Conservation (phyloP, 192 early-diverging fungal genomes). For the Dispira parvispora region DNA sequence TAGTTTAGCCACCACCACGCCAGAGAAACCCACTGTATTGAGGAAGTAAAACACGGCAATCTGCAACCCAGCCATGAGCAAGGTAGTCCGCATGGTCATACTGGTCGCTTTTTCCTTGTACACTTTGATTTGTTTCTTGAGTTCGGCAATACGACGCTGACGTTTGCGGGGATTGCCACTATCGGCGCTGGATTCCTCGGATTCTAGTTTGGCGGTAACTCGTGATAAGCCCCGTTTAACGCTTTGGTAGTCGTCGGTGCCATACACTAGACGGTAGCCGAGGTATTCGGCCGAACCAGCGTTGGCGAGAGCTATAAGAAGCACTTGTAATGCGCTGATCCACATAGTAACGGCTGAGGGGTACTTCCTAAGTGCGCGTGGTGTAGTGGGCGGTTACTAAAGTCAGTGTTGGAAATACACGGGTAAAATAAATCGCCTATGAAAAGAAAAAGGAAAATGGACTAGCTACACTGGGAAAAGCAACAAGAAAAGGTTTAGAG, state of each 20-base stretch:
- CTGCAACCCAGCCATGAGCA: constrained; percentile 3
- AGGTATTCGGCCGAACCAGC: background rate
- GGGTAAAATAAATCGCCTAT: too few relatives aligned
- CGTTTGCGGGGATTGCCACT: background rate
- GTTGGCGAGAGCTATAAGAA: constrained; percentile 1
- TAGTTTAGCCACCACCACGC: constrained; percentile 5
- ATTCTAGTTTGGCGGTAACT: background rate
- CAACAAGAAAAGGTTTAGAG: too few relatives aligned
- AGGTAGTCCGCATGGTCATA: constrained; percentile 3
- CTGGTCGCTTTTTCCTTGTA: background rate
- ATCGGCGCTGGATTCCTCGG: background rate
- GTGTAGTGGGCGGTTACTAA: background rate
- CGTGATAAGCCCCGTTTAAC: background rate
- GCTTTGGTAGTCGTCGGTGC: constrained; percentile 1
- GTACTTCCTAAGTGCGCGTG: background rate
- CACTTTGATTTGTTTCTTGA: constrained; percentile 8
- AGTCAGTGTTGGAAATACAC: background rate
- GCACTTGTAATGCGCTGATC: background rate
- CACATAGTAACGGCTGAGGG: background rate
- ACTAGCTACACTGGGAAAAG: too few relatives aligned
- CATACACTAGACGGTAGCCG: constrained; percentile 7
- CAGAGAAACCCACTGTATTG: background rate
- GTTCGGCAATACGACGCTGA: constrained; percentile 6
- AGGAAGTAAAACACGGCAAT: constrained; percentile 5
- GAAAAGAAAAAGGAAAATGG: too few relatives aligned